These are phyloP conservation scores for Diphasiastrum complanatum DNA, from an alignment of 83 land plant species.

Conservation along the genomic window DNA sequence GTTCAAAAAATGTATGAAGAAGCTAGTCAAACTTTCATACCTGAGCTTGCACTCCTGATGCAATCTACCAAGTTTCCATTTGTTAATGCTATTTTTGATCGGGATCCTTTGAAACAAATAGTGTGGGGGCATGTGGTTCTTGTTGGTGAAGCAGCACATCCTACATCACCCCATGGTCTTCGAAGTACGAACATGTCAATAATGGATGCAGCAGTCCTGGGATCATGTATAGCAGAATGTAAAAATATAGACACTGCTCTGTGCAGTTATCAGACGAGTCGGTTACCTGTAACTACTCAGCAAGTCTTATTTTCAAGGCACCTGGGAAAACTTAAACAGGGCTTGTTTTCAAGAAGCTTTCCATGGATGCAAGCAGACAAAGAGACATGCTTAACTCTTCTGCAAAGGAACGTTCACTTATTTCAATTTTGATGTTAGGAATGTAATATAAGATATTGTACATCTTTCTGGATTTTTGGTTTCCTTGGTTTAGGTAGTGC, in stretches of 20 bases:
- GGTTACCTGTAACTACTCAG: constrained; percentile 38
- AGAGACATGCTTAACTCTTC: constrained; percentile 24
- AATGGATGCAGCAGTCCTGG: constrained; percentile 59
- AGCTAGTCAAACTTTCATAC: constrained; percentile 47
- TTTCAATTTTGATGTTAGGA: no score
- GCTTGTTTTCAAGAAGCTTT: constrained; percentile 25
- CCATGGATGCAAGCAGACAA: constrained; percentile 23
- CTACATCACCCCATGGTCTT: constrained; percentile 75
- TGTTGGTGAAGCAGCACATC: constrained; percentile 87
- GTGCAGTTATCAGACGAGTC: constrained; percentile 41
- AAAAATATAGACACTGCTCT: constrained; percentile 37
- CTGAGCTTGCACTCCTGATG: constrained; percentile 52
- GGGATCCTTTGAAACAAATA: constrained; percentile 47
- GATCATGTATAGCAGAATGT: constrained; percentile 46
- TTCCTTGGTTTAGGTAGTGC: no score
- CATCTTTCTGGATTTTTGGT: no score
- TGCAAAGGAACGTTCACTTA: constrained; percentile 51
- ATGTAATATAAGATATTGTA: no score
- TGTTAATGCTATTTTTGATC: constrained; percentile 62
- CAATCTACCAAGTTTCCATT: constrained; percentile 63
- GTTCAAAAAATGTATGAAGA: constrained; percentile 38
- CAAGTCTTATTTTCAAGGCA: constrained; percentile 53
- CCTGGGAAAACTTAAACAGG: constrained; percentile 61
- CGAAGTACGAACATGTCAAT: constrained; percentile 93
- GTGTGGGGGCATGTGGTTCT: constrained; percentile 62